phyloP scores from a whole-genome alignment of 1,284 basidiomycete genomes.

The Phenoliferia sp. region DNA sequence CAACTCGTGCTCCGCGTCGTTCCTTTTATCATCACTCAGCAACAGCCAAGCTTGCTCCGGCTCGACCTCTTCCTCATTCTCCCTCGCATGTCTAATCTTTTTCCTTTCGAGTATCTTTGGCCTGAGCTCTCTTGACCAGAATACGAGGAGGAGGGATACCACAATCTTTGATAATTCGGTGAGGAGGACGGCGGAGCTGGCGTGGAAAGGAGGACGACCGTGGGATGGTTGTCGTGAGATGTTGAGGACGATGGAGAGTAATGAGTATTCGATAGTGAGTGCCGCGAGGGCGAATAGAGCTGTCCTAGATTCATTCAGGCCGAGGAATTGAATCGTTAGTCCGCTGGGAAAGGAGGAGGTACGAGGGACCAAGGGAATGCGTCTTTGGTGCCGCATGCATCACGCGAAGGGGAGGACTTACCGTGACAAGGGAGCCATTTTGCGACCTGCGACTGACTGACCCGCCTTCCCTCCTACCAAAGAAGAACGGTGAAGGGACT shows the following conservation, averaged over 20 bases:
- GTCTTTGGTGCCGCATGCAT: not conserved
- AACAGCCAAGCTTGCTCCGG: slow-evolving; percentile 9
- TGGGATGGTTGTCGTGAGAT: slow-evolving; percentile 6
- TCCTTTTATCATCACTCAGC: not conserved
- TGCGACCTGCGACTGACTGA: slow-evolving; percentile 1
- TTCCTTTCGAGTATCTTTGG: slow-evolving; percentile 3
- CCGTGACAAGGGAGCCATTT: not conserved
- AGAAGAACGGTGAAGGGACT: no score
- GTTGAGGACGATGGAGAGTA: slow-evolving; percentile 25
- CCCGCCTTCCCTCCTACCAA: no score
- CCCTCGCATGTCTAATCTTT: not conserved
- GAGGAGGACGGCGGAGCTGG: slow-evolving; percentile 34
- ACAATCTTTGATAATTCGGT: slow-evolving; percentile 38
- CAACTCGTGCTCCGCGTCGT: not conserved
- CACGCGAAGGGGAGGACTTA: not conserved
- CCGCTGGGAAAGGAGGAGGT: not conserved
- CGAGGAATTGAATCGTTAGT: no score
- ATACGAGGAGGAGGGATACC: slow-evolving; percentile 30
- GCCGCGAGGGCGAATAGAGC: slow-evolving; percentile 15
- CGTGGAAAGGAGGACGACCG: slow-evolving; percentile 23
- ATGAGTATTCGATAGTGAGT: slow-evolving; percentile 22
- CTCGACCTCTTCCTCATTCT: not conserved
- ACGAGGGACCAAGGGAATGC: not conserved
- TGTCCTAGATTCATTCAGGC: no score
- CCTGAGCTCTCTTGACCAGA: slow-evolving; percentile 18